Conservation (phyloP, 352 stramenopile species). For the Phytophthora litchii region DNA sequence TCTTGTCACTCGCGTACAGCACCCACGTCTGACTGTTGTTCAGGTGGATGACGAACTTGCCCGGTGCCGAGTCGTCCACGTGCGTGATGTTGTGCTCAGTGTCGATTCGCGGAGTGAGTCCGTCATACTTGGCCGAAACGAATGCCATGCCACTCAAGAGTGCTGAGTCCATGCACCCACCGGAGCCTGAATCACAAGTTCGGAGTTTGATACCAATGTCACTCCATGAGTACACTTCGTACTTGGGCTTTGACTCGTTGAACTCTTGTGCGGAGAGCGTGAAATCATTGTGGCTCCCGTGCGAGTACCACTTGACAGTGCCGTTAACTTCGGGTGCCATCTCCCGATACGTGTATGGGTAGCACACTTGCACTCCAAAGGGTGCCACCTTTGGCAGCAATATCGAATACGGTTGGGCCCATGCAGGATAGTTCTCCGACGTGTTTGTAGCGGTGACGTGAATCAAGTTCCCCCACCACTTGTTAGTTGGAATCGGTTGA, state of each 20-base stretch:
- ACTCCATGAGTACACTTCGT: conserved; percentile 67
- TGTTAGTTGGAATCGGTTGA: conserved; percentile 75
- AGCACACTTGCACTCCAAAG: conserved; percentile 60
- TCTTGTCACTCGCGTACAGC: conserved; percentile 57
- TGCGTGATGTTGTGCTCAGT: conserved; percentile 57
- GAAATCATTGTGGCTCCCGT: conserved; percentile 69
- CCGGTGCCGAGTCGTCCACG: conserved; percentile 38
- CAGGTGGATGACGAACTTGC: conserved; percentile 66
- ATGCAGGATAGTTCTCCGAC: conserved; percentile 51
- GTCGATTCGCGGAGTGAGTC: conserved; percentile 56
- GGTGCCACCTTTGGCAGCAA: conserved; percentile 50
- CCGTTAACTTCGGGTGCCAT: conserved; percentile 51
- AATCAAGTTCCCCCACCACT: conserved; percentile 85
- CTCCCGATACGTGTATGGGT: conserved; percentile 64
- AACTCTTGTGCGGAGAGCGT: conserved; percentile 73
- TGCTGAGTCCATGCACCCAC: conserved; percentile 55
- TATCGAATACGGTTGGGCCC: conserved; percentile 71
- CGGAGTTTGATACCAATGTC: conserved; percentile 64
- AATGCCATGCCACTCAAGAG: conserved; percentile 81
- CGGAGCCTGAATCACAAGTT: conserved; percentile 36
- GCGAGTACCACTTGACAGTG: conserved; percentile 62
- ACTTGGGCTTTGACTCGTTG: conserved; percentile 38
- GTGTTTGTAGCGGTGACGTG: conserved; percentile 48
- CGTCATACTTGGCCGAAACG: conserved; percentile 63
- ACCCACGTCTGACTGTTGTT: conserved; percentile 82